Evolutionary conservation across 257 asterid species (phyloP).

Genomic region (Eucommia ulmoides): DNA sequence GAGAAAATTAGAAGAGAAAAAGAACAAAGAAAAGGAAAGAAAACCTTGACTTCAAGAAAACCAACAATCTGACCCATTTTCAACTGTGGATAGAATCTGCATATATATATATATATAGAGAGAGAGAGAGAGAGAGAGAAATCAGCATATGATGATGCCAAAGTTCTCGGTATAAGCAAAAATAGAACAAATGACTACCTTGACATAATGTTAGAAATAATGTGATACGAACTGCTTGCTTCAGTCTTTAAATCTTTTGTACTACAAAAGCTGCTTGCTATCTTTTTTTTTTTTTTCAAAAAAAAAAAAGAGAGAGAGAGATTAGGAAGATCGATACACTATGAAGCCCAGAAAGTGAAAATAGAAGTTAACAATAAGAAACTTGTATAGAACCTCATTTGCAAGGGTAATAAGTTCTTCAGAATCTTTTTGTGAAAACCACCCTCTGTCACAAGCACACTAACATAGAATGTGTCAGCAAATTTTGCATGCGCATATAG

Average conservation of each 20-base stretch:
- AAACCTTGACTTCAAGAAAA: constrained; percentile 62
- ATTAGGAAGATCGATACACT: constrained; percentile 5
- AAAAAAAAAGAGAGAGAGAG: constrained; percentile 9
- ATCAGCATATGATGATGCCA: background rate
- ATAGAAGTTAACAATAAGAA: constrained; percentile 6
- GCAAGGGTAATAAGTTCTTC: constrained; percentile 47
- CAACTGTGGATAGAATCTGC: constrained; percentile 79
- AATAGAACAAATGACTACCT: constrained; percentile 27
- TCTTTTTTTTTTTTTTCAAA: no score
- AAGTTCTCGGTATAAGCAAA: background rate
- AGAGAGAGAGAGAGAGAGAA: background rate
- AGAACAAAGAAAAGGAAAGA: constrained; percentile 9
- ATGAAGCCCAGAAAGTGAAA: background rate
- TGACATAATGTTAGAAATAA: constrained; percentile 47
- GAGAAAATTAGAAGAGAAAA: constrained; percentile 3
- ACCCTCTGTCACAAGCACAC: constrained; percentile 68
- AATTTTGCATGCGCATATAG: no score
- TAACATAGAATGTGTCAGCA: no score
- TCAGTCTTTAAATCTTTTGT: constrained; percentile 30
- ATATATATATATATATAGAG: constrained; percentile 5
- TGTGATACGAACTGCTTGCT: constrained; percentile 29
- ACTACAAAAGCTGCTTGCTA: constrained; percentile 35
- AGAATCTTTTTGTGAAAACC: constrained; percentile 63
- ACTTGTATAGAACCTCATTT: constrained; percentile 31
- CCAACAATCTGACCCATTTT: constrained; percentile 56